Evolutionary conservation across 768 basidiomycete genomes (phyloP).

Genomic region (Podaxis rugospora): DNA sequence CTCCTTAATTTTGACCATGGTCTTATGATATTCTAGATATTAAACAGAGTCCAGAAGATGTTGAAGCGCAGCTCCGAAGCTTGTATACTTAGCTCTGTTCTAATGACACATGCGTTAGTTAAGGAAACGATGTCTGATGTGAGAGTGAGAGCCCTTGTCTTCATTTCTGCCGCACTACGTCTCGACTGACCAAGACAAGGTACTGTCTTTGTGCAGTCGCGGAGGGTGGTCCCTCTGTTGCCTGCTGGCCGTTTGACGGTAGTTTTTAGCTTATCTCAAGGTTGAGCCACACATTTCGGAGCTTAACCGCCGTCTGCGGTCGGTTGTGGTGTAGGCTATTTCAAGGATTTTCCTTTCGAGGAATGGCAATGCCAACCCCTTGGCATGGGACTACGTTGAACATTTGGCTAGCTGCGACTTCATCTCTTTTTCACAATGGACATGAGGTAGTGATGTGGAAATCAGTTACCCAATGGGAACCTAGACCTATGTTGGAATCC

Average conservation of each 20-base stretch:
- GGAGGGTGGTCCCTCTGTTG: too few species aligned
- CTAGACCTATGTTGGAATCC: too few species aligned
- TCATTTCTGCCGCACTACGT: background rate
- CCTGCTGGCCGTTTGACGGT: too few species aligned
- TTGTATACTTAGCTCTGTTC: constrained; percentile 39
- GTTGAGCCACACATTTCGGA: background rate
- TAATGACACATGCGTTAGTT: background rate
- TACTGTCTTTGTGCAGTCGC: background rate
- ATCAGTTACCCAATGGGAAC: too few species aligned
- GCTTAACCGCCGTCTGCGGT: background rate
- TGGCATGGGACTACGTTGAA: background rate
- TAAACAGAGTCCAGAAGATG: constrained; percentile 70
- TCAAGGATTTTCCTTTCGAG: too few species aligned
- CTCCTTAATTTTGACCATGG: constrained; percentile 6
- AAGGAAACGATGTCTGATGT: background rate
- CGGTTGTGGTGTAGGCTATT: too few species aligned
- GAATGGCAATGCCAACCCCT: background rate
- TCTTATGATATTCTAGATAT: constrained; percentile 50
- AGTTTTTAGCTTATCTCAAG: background rate
- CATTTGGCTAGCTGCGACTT: background rate
- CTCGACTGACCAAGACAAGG: background rate
- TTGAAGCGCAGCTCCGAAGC: constrained; percentile 62
- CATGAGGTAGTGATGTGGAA: too few species aligned
- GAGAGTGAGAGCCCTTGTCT: background rate
- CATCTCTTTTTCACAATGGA: background rate